Evolutionary conservation across 1,284 basidiomycete genomes (phyloP).

Genomic region (Rhodotorula sp.): DNA sequence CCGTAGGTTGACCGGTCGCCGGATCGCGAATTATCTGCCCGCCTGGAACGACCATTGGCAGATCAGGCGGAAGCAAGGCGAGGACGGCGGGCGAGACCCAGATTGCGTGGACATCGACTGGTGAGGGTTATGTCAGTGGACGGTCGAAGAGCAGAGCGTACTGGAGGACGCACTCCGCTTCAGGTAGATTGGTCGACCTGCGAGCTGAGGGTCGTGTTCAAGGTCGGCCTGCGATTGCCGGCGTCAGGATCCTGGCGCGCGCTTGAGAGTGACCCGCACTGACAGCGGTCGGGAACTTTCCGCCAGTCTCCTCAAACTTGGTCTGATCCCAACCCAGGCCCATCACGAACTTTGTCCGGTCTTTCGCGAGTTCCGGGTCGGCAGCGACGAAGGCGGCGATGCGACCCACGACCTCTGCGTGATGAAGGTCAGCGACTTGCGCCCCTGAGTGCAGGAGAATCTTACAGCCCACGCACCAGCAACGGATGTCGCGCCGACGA

Average conservation of each 20-base stretch:
- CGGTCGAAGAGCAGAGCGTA: neutral
- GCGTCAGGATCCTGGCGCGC: neutral
- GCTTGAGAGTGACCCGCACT: too few species aligned
- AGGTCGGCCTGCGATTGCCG: constrained; percentile 57
- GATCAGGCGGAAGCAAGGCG: constrained; percentile 56
- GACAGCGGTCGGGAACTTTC: constrained; percentile 67
- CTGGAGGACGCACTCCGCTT: constrained; percentile 51
- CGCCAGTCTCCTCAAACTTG: constrained; percentile 51
- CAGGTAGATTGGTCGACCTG: constrained; percentile 65
- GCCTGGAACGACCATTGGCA: constrained; percentile 56
- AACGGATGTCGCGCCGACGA: constrained; percentile 62
- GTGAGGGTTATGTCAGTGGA: neutral
- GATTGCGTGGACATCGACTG: constrained; percentile 72
- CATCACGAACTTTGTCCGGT: constrained; percentile 64
- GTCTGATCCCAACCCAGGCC: constrained; percentile 95
- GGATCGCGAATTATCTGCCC: constrained; percentile 69
- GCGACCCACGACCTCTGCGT: constrained; percentile 60
- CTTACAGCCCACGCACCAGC: constrained; percentile 60
- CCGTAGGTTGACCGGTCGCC: constrained; percentile 64
- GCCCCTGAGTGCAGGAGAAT: too few species aligned
- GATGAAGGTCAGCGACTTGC: neutral
- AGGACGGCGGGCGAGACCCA: constrained; percentile 75
- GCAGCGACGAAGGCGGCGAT: constrained; percentile 63
- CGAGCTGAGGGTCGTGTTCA: constrained; percentile 62
- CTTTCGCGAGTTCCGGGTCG: constrained; percentile 58